Evolutionary conservation across 1,284 basidiomycete species (phyloP).

Genomic region (Lentinula novae-zelandiae): DNA sequence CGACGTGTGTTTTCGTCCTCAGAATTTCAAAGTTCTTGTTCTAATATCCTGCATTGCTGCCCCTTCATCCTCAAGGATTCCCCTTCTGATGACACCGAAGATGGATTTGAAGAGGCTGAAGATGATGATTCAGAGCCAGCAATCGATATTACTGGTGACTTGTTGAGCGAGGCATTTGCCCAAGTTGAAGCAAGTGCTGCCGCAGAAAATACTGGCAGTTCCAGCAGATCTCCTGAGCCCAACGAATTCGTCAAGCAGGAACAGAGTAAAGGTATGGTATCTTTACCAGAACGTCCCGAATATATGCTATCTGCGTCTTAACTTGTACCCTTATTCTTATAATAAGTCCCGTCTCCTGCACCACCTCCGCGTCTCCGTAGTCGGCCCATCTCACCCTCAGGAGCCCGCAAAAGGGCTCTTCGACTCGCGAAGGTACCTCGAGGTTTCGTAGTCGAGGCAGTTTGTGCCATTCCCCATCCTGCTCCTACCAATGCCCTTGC

Average conservation of each 20-base stretch:
- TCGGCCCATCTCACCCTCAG: conserved; percentile 62
- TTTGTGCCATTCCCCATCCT: conserved; percentile 89
- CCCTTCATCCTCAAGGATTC: conserved; percentile 36
- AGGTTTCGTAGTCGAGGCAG: conserved; percentile 86
- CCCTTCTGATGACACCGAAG: conserved; percentile 51
- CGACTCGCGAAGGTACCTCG: conserved; percentile 36
- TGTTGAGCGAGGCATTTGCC: conserved; percentile 10
- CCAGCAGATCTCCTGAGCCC: conserved; percentile 4
- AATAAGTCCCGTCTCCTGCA: conserved; percentile 22
- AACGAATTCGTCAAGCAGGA: conserved; percentile 14
- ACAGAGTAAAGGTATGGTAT: conserved; percentile 21
- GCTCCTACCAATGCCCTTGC: conserved; percentile 85
- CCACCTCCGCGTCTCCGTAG: conserved; percentile 35
- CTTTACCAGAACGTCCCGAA: neutral
- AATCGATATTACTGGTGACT: conserved; percentile 15
- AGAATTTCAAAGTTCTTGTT: conserved; percentile 10
- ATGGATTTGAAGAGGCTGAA: conserved; percentile 53
- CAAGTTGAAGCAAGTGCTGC: conserved; percentile 9
- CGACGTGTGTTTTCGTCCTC: conserved; percentile 41
- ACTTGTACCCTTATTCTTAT: neutral
- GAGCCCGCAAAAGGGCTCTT: conserved; percentile 43
- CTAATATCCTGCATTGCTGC: conserved; percentile 5
- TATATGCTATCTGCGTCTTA: neutral
- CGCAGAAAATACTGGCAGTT: neutral
- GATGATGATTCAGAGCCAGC: conserved; percentile 34